These are phyloP conservation scores for Lavandula angustifolia DNA, from an alignment of 257 asterid species.

Conservation along the genomic window DNA sequence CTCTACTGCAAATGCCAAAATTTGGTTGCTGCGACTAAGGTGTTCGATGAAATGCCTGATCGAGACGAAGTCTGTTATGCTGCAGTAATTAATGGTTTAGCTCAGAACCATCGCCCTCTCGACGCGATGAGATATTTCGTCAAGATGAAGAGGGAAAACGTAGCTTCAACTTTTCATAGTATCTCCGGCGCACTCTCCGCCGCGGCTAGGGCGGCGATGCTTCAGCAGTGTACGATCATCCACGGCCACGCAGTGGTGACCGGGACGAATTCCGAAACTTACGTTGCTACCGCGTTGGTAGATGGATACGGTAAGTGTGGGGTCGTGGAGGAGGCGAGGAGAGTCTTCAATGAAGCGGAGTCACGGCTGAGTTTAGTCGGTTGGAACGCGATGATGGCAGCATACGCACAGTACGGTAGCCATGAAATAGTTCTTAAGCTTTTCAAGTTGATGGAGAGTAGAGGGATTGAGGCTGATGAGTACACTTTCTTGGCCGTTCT, in stretches of 20 bases:
- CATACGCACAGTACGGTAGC: constrained; percentile 74
- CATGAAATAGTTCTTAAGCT: constrained; percentile 37
- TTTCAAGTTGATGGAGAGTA: constrained; percentile 50
- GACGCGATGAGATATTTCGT: constrained; percentile 54
- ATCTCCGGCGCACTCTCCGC: constrained; percentile 72
- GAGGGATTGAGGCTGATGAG: constrained; percentile 52
- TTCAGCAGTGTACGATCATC: constrained; percentile 67
- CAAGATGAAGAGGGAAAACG: constrained; percentile 56
- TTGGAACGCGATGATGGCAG: constrained; percentile 83
- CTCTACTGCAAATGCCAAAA: constrained; percentile 48
- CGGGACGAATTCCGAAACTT: constrained; percentile 44
- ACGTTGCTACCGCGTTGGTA: constrained; percentile 64
- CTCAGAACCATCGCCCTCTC: constrained; percentile 51
- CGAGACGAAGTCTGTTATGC: constrained; percentile 69
- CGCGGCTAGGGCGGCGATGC: constrained; percentile 62
- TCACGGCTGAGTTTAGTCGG: constrained; percentile 38
- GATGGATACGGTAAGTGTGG: constrained; percentile 90
- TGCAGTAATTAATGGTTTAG: constrained; percentile 67
- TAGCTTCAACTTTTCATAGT: constrained; percentile 51
- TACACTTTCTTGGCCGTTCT: constrained; percentile 69
- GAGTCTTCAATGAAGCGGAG: constrained; percentile 55
- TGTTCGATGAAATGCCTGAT: constrained; percentile 67
- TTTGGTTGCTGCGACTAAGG: constrained; percentile 45
- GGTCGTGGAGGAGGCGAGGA: constrained; percentile 54
- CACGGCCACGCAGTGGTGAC: constrained; percentile 69